Percentiles rank a stretch among this genome's conserved stretches.
These are phyloP conservation scores for Crithidia mellificae DNA, from an alignment of 208 protist species.

Conservation along the genomic window DNA sequence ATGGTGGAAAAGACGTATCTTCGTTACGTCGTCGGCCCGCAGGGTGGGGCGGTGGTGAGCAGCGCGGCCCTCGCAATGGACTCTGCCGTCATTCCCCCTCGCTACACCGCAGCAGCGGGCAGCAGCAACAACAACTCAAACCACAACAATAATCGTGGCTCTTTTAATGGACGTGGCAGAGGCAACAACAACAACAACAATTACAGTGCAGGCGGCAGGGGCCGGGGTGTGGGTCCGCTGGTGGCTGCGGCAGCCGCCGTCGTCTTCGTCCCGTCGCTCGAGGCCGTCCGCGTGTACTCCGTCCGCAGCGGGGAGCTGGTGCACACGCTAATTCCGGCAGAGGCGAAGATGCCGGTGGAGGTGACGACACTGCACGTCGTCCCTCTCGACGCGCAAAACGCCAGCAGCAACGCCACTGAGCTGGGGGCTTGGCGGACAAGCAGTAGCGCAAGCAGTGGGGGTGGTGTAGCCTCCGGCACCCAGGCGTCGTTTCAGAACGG, in stretches of 20 bases:
- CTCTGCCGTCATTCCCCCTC: slow-evolving; percentile 39
- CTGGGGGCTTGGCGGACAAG: not conserved
- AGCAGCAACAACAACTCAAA: slow-evolving; percentile 3
- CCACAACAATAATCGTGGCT: not conserved
- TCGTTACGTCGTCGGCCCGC: slow-evolving; percentile 81
- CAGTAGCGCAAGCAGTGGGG: not conserved
- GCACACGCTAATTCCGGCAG: slow-evolving; percentile 69
- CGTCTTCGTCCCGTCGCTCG: slow-evolving; percentile 80
- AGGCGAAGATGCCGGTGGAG: slow-evolving; percentile 80
- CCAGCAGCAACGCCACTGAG: no score
- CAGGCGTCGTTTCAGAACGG: slow-evolving; percentile 33
- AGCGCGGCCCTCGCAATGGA: slow-evolving; percentile 62
- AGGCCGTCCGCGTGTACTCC: slow-evolving; percentile 84
- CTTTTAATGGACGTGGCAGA: slow-evolving; percentile 16
- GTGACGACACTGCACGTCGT: slow-evolving; percentile 71
- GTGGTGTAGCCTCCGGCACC: not conserved
- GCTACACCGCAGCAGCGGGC: slow-evolving; percentile 26
- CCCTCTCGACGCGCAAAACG: slow-evolving; percentile 33
- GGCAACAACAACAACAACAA: not conserved
- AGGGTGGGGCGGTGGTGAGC: slow-evolving; percentile 75
- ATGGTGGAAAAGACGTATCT: slow-evolving; percentile 92
- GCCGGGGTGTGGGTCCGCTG: slow-evolving; percentile 3
- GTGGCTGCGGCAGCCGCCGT: slow-evolving; percentile 35
- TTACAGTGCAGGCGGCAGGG: no score
- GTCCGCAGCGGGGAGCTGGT: slow-evolving; percentile 73